These are phyloP conservation scores for Trametes cingulata DNA, from an alignment of 768 basidiomycete species.

Conservation along the genomic window DNA sequence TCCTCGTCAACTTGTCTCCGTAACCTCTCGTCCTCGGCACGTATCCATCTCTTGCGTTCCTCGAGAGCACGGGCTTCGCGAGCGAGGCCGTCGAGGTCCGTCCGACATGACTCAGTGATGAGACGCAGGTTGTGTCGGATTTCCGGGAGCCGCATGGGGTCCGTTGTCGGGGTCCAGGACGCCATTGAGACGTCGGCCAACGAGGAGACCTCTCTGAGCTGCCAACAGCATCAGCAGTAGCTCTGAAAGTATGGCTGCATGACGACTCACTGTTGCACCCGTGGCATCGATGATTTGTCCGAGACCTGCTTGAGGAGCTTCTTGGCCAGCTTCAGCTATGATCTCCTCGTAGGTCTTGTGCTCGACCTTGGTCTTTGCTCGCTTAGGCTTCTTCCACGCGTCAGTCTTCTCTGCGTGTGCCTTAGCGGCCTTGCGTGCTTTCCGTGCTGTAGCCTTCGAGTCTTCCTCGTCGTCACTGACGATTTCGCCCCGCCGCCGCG, in stretches of 20 bases:
- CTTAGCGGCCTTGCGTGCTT: slow-evolving; percentile 55
- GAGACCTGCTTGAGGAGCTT: slow-evolving; percentile 50
- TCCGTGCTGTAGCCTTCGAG: slow-evolving; percentile 39
- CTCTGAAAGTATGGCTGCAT: slow-evolving; percentile 6
- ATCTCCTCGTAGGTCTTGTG: slow-evolving; percentile 99
- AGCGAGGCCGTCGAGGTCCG: slow-evolving; percentile 84
- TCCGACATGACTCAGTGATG: slow-evolving; percentile 80
- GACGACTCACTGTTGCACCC: slow-evolving; percentile 75
- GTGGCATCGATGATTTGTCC: slow-evolving; percentile 95
- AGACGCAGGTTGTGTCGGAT: slow-evolving; percentile 94
- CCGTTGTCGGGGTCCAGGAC: slow-evolving; percentile 85
- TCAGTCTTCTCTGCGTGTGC: slow-evolving; percentile 64
- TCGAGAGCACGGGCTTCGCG: slow-evolving; percentile 84
- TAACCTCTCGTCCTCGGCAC: slow-evolving; percentile 69
- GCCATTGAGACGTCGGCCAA: slow-evolving; percentile 74
- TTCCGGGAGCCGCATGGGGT: slow-evolving; percentile 90
- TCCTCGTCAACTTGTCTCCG: slow-evolving; percentile 72
- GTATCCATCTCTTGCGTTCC: slow-evolving; percentile 74
- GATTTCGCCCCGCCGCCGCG: slow-evolving; percentile 67
- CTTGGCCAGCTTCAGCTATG: slow-evolving; percentile 79
- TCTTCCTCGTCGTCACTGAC: slow-evolving; percentile 75
- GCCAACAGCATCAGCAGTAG: slow-evolving; percentile 9
- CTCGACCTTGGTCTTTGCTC: slow-evolving; percentile 79
- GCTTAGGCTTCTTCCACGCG: slow-evolving; percentile 85
- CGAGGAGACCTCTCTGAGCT: slow-evolving; percentile 89